phyloP scores from a whole-genome alignment of 1,284 basidiomycete species.

The Porogramme epimiltina region DNA sequence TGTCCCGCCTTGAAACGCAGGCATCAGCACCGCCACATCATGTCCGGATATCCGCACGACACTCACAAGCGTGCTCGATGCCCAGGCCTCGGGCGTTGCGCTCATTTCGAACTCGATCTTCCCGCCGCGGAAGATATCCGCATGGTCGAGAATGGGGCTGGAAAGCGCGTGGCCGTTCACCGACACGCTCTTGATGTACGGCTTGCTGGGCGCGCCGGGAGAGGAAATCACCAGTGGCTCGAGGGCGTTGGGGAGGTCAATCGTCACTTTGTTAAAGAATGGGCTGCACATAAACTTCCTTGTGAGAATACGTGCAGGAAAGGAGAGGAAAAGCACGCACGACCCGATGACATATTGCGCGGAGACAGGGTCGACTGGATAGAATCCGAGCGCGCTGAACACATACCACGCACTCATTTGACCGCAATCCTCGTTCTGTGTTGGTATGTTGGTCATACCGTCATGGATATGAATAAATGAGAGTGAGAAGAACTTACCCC shows the following conservation, averaged over 20 bases:
- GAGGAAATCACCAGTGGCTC: conserved; percentile 53
- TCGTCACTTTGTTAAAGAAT: conserved; percentile 66
- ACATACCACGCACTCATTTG: conserved; percentile 91
- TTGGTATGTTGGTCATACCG: too few relatives aligned
- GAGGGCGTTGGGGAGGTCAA: conserved; percentile 50
- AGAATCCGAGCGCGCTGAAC: conserved; percentile 82
- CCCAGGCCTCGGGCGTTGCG: conserved; percentile 40
- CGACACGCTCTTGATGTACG: conserved; percentile 59
- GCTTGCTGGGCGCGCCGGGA: conserved; percentile 51
- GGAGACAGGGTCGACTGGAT: conserved; percentile 83
- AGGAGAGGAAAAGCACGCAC: conserved; percentile 38
- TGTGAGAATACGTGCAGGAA: neutral
- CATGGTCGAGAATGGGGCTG: conserved; percentile 56
- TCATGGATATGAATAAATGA: too few relatives aligned
- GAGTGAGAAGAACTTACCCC: conserved; percentile 47
- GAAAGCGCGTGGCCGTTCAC: conserved; percentile 50
- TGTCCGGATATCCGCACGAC: neutral
- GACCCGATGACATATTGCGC: conserved; percentile 75
- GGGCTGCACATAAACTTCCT: conserved; percentile 42
- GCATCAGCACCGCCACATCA: too few relatives aligned
- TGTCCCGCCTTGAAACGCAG: neutral
- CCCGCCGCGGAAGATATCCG: conserved; percentile 57
- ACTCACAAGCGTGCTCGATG: conserved; percentile 26
- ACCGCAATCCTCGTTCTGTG: conserved; percentile 86
- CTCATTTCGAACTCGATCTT: conserved; percentile 70